A percentile compares a stretch with the other conserved stretches of the same genome.
Conservation (phyloP, 192 early-diverging fungal species). For the Coemansia biformis region DNA sequence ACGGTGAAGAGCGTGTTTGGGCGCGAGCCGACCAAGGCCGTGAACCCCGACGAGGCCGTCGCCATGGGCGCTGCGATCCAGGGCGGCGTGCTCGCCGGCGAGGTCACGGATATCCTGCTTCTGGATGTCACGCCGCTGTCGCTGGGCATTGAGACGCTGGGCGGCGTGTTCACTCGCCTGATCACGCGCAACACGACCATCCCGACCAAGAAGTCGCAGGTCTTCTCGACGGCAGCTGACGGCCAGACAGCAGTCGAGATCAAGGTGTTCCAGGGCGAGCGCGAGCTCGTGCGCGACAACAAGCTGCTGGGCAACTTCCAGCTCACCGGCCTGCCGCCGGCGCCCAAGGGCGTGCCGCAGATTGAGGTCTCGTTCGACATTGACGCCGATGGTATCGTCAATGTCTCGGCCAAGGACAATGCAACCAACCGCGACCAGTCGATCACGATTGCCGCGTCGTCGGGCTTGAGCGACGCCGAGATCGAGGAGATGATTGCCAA, state of each 20-base stretch:
- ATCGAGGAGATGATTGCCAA: slow-evolving; percentile 96
- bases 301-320: slow-evolving; percentile 98
- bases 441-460: slow-evolving; percentile 92
- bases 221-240: slow-evolving; percentile 98
- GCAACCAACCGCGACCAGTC: slow-evolving; percentile 93
- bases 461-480: slow-evolving; percentile 86
- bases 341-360: slow-evolving; percentile 96
- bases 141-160: too few relatives aligned
- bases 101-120: too few relatives aligned
- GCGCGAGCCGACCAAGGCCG: too few relatives aligned
- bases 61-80: too few relatives aligned
- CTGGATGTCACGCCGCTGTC: too few relatives aligned
- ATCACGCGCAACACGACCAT: slow-evolving; percentile 98
- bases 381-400: slow-evolving; percentile 99
- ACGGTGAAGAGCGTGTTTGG: too few relatives aligned
- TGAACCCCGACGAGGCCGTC: too few relatives aligned
- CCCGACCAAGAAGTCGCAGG: slow-evolving; percentile 99
- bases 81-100: too few relatives aligned
- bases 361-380: slow-evolving; percentile 99
- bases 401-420: slow-evolving; percentile 95
- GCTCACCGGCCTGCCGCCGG: slow-evolving; percentile 88
- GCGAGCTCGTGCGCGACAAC: slow-evolving; percentile 95
- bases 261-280: slow-evolving; percentile 98
- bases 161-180: too few relatives aligned
- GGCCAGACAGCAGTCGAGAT: slow-evolving; percentile 97